Evolutionary conservation across 345 rosid genomes (phyloP).

Genomic region (thale cress (Arabidopsis thaliana)): TAIR10.1 NC_003075.7:11163001-11163500

Average conservation of each 20-base stretch:
- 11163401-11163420: constrained; percentile 13
- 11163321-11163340: constrained; percentile 10
- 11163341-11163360: constrained; percentile 22
- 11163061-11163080: constrained; percentile 39
- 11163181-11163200: constrained; percentile 4
- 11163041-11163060: neutral
- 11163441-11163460: constrained; percentile 19
- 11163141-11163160: constrained; percentile 25
- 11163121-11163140: constrained; percentile 70
- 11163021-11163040: constrained; percentile 22
- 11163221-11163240: constrained; percentile 90
- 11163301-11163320: constrained; percentile 57
- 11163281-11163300: constrained; percentile 80
- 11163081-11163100: constrained; percentile 75
- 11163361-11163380: neutral
- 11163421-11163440: constrained; percentile 12
- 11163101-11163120: constrained; percentile 87
- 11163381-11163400: constrained; percentile 14
- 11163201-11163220: constrained; percentile 26
- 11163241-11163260: constrained; percentile 85
- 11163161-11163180: constrained; percentile 5
- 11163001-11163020: constrained; percentile 26
- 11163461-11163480: constrained; percentile 84
- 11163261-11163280: constrained; percentile 95
- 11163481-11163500: constrained; percentile 83